A percentile compares a stretch with the other conserved stretches of the same genome.
Evolutionary conservation across 2,329 filamentous ascomycete species (phyloP).

Genomic region (Bipolaris oryzae): DNA sequence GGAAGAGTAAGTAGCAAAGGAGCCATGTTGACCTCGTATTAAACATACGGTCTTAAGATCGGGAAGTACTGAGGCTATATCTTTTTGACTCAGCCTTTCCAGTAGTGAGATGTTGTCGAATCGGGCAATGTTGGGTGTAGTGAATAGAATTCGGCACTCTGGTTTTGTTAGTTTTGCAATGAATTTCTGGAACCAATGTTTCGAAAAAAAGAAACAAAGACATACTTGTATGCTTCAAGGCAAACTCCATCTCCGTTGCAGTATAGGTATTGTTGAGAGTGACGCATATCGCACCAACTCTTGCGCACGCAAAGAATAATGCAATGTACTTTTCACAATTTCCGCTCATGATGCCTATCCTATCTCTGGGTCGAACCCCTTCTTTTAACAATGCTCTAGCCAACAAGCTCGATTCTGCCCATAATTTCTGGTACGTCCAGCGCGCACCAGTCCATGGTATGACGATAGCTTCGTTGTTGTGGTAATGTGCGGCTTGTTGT

Average conservation of each 20-base stretch:
- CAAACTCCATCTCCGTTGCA: slow-evolving; percentile 72
- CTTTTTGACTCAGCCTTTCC: slow-evolving; percentile 30
- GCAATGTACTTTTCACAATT: slow-evolving; percentile 65
- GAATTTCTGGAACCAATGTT: neutral
- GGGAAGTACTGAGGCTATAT: slow-evolving; percentile 27
- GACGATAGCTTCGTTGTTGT: slow-evolving; percentile 70
- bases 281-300: slow-evolving; percentile 61
- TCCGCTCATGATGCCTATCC: slow-evolving; percentile 75
- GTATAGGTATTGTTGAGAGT: slow-evolving; percentile 86
- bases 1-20: slow-evolving; percentile 65
- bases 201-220: neutral
- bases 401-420: slow-evolving; percentile 48
- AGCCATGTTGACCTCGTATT: slow-evolving; percentile 44
- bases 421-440: slow-evolving; percentile 65
- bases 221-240: slow-evolving; percentile 71
- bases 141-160: slow-evolving; percentile 77
- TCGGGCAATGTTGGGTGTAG: slow-evolving; percentile 70
- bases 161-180: slow-evolving; percentile 2
- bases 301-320: slow-evolving; percentile 73
- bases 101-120: slow-evolving; percentile 68
- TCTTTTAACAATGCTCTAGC: slow-evolving; percentile 63
- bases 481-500: slow-evolving; percentile 70
- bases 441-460: slow-evolving; percentile 77
- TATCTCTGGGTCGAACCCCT: slow-evolving; percentile 71
- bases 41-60: slow-evolving; percentile 42